Evolutionary conservation across 148 eudicot species (phyloP), one percentile per base, ranked within the genome.

Genomic region (Rhododendron simsii): DNA sequence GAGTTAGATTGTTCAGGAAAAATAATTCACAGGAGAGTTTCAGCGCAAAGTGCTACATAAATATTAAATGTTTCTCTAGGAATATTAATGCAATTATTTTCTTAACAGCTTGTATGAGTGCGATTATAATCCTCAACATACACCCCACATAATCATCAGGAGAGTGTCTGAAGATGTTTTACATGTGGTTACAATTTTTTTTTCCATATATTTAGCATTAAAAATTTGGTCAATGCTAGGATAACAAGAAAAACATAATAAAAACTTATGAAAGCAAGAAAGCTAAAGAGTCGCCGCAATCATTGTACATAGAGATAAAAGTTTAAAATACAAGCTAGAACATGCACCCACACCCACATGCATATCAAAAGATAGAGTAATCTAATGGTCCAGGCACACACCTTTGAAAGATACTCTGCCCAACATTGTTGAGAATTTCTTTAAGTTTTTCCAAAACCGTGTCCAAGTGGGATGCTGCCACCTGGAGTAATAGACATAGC

Each of bases 401-500:
- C 99, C 98, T 97, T 78, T 93, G 93, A 73, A 97, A 86, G 51
- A 97, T 69, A 89, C 93, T 95, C 90, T 97, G 95, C 74, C 96
- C 98, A 73, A 93, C 96, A 87, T 91, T 93, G 87, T 94, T 98
- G 41, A 95, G 95, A 89, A 95, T 97, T 74, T 91, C 93, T 90
- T 93, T 97, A 39, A 97, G 90, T 90, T 97, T 97, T 78, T 94
- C 99, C 93, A 97, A 88, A 85, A 97, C 96, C 50, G 96, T 95
- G 90, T 97, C 99, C 95, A 97, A 90, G 89, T 97, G 99, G 41
- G 99, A 95, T 86, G 99, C 99, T 71, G 96, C 94, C 86, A 94
- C 96, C 99, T 96, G 88, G 83, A 90, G 15, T 81, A 45, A 86
- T 21, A 83, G 53, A 63, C 47, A 78, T 26, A 8, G 83, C 75